Evolutionary conservation across 768 basidiomycete species (phyloP).

Genomic region (Tubosaeta sp.): DNA sequence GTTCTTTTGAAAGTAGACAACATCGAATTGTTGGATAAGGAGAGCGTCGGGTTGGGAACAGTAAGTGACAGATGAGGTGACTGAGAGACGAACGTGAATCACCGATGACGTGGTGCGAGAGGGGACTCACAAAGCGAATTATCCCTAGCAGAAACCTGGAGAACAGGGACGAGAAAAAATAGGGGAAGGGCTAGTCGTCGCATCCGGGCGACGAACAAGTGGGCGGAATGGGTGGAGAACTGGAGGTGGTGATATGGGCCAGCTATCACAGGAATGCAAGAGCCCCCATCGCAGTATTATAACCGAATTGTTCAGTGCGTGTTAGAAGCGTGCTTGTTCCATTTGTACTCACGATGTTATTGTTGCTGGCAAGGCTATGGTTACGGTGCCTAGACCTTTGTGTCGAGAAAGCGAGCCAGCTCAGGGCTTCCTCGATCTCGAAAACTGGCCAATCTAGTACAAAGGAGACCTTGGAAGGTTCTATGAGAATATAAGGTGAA

Average conservation of each 20-base stretch:
- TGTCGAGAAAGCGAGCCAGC: constrained; percentile 1
- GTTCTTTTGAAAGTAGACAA: constrained; percentile 66
- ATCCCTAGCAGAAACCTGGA: constrained; percentile 45
- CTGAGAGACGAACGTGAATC: constrained; percentile 33
- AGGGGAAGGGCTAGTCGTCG: constrained; percentile 46
- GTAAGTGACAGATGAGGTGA: constrained; percentile 86
- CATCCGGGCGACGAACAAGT: constrained; percentile 77
- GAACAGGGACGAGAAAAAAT: constrained; percentile 36
- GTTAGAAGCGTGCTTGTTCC: constrained; percentile 28
- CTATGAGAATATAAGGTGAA: neutral
- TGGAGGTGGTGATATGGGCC: constrained; percentile 20
- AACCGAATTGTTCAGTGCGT: constrained; percentile 21
- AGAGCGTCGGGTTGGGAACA: constrained; percentile 77
- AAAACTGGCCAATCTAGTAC: neutral
- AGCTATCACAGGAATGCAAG: constrained; percentile 24
- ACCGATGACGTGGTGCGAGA: constrained; percentile 1
- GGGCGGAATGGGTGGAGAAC: constrained; percentile 12
- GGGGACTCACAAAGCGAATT: constrained; percentile 56
- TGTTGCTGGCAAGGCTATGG: constrained; percentile 30
- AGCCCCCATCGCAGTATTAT: constrained; percentile 19
- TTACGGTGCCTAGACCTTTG: constrained; percentile 16
- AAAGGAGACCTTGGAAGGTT: neutral
- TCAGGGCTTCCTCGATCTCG: neutral
- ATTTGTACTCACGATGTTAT: constrained; percentile 32
- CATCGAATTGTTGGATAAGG: constrained; percentile 73